Evolutionary conservation across 2,329 filamentous ascomycete species (phyloP), one percentile per base, ranked within the genome.

Genomic region (Cryphonectria parasitica): DNA sequence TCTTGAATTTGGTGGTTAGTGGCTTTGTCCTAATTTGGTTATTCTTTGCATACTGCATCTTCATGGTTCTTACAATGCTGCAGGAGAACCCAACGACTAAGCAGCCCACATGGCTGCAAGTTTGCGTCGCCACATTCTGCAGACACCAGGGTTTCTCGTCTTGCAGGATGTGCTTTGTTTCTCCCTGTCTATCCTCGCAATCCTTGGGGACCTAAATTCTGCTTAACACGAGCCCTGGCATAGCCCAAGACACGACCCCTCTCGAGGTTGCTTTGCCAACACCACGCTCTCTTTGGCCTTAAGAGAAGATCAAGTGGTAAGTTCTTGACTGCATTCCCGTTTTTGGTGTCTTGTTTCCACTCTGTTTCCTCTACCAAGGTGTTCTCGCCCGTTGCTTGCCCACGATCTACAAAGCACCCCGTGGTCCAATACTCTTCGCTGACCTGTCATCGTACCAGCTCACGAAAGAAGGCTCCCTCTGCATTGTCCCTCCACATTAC

Each of bases 281-380:
- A 13, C 11, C 34, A 28, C 17, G 3, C 28, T 28, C 22, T 58
- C 49, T 22, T 56, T 17, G 41, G 15, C 34, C n/a, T 22, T 22
- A 36, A 60, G 22, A 49, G 52, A 31, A 13, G 34, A 56, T 34
- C 25, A 60, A 11, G 19, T 41, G 49, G 64, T 66, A 45, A 66
- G 64, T 60, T 13, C 11, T n/a, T 56, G 28, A n/a, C 52, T 15
- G 3, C n/a, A 7, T 66, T 8, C 60, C 13, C 2, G 22, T 45
- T 28, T 25, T 22, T 41, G n/a, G 41, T 66, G 3, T 6, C 22
- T 25, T 11, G 43, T 19, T 49, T 7, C 11, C 0, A 52, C 45
- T 2, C 15, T 4, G 15, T 8, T 17, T 11, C 28, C 25, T 17
- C 17, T 49, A 4, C 19, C 36, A 19, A 19, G 1, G 17, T 34